Percentiles rank a stretch among this genome's conserved stretches.
phyloP scores from a whole-genome alignment of 257 asterid genomes.

The Solanum tacnaense region DNA sequence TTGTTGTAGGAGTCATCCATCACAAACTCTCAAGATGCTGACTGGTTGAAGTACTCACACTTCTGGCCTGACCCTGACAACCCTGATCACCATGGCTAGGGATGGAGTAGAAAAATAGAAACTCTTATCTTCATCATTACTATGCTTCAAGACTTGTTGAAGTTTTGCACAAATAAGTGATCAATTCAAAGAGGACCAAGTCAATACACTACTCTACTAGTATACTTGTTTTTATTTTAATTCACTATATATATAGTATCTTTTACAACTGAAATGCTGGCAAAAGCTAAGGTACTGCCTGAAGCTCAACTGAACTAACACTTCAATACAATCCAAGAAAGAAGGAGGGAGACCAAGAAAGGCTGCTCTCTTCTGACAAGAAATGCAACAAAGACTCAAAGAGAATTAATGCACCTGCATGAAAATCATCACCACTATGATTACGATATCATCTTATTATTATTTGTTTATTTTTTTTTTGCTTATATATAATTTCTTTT shows the following conservation, averaged over 20 bases:
- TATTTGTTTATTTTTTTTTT: conserved; percentile 1
- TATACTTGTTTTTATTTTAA: background rate
- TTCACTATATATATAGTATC: background rate
- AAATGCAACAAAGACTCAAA: conserved; percentile 22
- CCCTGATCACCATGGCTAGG: conserved; percentile 87
- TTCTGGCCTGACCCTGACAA: conserved; percentile 96
- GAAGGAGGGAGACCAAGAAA: conserved; percentile 23
- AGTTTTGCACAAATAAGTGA: conserved; percentile 16
- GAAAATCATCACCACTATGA: conserved; percentile 71
- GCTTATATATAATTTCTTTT: conserved; percentile 14
- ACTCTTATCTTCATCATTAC: conserved; percentile 22
- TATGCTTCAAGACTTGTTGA: conserved; percentile 20
- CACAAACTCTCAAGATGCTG: conserved; percentile 72
- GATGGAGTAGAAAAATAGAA: background rate
- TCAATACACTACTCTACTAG: background rate
- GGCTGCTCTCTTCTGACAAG: conserved; percentile 41
- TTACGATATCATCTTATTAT: conserved; percentile 33
- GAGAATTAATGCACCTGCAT: conserved; percentile 42
- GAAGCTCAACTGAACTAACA: conserved; percentile 34
- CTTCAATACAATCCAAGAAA: conserved; percentile 23
- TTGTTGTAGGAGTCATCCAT: conserved; percentile 63
- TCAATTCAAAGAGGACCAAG: background rate
- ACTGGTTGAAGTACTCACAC: conserved; percentile 89
- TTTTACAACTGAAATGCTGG: conserved; percentile 10
- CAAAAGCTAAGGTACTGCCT: conserved; percentile 7